Evolutionary conservation across 768 basidiomycete species (phyloP).

Genomic region (Lactifluus echinatus): DNA sequence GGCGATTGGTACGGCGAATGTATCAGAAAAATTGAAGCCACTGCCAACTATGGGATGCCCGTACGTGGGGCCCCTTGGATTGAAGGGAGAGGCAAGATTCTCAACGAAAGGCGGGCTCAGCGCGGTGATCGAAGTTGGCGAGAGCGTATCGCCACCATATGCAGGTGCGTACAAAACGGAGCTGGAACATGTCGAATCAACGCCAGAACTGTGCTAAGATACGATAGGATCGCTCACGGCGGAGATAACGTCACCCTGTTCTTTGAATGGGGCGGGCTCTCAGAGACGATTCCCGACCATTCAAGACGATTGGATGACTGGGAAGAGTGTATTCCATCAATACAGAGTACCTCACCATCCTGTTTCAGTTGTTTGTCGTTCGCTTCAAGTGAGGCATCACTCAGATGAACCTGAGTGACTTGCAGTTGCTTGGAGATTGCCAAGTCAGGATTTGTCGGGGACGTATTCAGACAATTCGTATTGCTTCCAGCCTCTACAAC

Average conservation of each 20-base stretch:
- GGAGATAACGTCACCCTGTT: neutral
- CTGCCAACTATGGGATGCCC: conserved; percentile 38
- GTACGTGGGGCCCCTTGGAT: conserved; percentile 30
- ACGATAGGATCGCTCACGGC: neutral
- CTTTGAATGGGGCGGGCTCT: neutral
- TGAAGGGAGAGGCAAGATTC: conserved; percentile 21
- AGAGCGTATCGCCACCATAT: neutral
- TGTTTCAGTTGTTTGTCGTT: neutral
- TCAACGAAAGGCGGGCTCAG: conserved; percentile 18
- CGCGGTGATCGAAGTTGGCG: neutral
- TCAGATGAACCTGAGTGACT: neutral
- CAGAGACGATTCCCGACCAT: neutral
- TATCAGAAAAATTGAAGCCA: conserved; percentile 43
- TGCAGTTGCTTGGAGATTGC: neutral
- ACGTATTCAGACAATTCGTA: neutral
- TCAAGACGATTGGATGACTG: neutral
- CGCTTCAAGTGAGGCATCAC: neutral
- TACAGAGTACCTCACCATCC: neutral
- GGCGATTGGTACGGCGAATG: conserved; percentile 36
- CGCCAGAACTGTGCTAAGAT: neutral
- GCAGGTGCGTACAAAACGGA: neutral
- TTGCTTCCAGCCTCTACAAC: neutral
- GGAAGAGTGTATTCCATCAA: neutral
- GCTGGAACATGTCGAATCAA: neutral
- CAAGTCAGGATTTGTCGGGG: neutral